These are phyloP conservation scores for Aspergillus ochraceus DNA, from an alignment of 2,329 filamentous ascomycete species.

Conservation along the genomic window DNA sequence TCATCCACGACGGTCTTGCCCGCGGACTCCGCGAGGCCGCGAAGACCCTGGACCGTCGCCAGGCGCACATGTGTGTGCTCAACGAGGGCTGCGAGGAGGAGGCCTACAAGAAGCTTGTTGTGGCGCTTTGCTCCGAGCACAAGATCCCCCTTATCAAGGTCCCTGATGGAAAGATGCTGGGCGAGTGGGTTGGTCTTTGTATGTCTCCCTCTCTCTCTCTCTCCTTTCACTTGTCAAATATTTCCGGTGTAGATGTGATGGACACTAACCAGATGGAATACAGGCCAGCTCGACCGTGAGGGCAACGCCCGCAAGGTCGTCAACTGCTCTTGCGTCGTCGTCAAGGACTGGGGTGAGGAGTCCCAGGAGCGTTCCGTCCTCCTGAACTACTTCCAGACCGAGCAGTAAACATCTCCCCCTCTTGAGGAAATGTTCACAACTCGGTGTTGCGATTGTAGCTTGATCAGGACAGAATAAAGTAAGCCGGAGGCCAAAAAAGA, in stretches of 20 bases:
- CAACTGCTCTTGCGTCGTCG: conserved; percentile 99
- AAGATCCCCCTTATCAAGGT: conserved; percentile 99
- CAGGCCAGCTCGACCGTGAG: conserved; percentile 97
- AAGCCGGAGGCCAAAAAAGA: no score
- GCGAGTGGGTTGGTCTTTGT: conserved; percentile 99
- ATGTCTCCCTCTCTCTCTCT: no score
- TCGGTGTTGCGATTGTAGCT: neutral
- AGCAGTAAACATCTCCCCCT: conserved; percentile 42
- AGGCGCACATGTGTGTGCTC: conserved; percentile 99
- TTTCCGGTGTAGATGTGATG: conserved; percentile 14
- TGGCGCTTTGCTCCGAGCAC: conserved; percentile 98
- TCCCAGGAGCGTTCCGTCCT: conserved; percentile 97
- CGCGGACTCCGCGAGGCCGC: conserved; percentile 96
- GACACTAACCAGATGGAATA: conserved; percentile 14
- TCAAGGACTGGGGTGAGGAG: conserved; percentile 99
- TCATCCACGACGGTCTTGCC: conserved; percentile 99
- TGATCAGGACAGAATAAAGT: neutral
- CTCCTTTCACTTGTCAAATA: neutral
- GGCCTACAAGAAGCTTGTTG: conserved; percentile 99
- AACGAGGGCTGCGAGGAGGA: conserved; percentile 99
- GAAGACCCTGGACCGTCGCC: conserved; percentile 97
- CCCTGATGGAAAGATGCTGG: conserved; percentile 98
- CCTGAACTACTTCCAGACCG: conserved; percentile 99
- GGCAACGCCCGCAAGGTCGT: conserved; percentile 99
- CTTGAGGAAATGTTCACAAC: neutral